Conservation (phyloP, 2,329 filamentous ascomycete genomes). For the Fusarium udum region DNA sequence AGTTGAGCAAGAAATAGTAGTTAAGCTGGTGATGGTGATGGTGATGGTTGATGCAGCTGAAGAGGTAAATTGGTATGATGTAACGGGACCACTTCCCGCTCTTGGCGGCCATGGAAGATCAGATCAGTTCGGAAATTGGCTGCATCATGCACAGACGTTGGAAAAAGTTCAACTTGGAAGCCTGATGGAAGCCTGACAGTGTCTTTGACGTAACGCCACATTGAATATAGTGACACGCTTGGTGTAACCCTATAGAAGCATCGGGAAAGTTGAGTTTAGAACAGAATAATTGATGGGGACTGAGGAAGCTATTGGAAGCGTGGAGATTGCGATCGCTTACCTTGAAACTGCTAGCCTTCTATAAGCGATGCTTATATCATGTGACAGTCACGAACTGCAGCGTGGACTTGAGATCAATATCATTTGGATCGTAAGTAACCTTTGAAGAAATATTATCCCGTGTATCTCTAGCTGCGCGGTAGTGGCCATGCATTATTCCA, state of each 20-base stretch:
- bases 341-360: not conserved
- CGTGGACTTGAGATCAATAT: not conserved
- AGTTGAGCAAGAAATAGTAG: not conserved
- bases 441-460: fast-evolving
- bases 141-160: slow-evolving; percentile 8
- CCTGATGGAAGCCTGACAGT: not conserved
- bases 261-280: not conserved
- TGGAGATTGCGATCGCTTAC: slow-evolving; percentile 6
- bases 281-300: not conserved
- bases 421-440: not conserved
- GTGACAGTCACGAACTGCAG: not conserved
- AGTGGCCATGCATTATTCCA: fast-evolving
- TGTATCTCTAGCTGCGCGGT: fast-evolving
- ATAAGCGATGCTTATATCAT: not conserved
- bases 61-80: not conserved
- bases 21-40: not conserved
- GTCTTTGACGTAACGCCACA: not conserved
- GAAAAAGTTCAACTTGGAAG: not conserved
- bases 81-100: not conserved
- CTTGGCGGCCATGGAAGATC: not conserved
- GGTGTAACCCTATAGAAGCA: not conserved
- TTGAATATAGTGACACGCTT: not conserved
- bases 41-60: not conserved
- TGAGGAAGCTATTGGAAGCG: not conserved
- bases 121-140: slow-evolving; percentile 6